phyloP scores from a whole-genome alignment of 129 eudicot species.

The Kitagawia praeruptora region DNA sequence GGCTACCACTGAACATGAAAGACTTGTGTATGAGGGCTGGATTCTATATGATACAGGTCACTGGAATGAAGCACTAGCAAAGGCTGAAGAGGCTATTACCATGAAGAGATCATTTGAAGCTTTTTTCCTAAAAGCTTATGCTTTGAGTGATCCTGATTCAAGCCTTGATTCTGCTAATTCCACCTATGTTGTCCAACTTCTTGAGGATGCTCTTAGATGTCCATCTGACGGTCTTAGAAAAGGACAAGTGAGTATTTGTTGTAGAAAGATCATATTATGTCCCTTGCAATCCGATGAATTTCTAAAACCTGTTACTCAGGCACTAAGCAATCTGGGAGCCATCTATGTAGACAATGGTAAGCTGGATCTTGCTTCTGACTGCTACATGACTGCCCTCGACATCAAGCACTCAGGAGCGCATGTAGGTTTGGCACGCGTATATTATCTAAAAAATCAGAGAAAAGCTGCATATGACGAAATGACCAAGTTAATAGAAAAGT shows the following conservation, averaged over 20 bases:
- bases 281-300: neutral
- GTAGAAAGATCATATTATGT: neutral
- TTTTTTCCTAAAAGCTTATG: slow-evolving; percentile 62
- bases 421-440: slow-evolving; percentile 60
- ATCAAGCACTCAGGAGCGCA: slow-evolving; percentile 60
- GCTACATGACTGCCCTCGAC: slow-evolving; percentile 49
- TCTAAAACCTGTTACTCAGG: slow-evolving; percentile 24
- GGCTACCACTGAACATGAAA: slow-evolving; percentile 50
- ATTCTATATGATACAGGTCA: slow-evolving; percentile 57
- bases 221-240: slow-evolving; percentile 72
- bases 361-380: slow-evolving; percentile 44
- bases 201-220: slow-evolving; percentile 68
- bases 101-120: slow-evolving; percentile 65
- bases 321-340: slow-evolving; percentile 50
- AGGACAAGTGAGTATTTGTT: slow-evolving; percentile 46
- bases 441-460: slow-evolving; percentile 41
- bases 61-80: slow-evolving; percentile 56
- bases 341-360: slow-evolving; percentile 47
- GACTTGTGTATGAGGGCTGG: slow-evolving; percentile 74
- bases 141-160: slow-evolving; percentile 51
- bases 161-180: slow-evolving; percentile 44
- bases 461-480: slow-evolving; percentile 57
- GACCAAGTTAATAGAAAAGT: slow-evolving; percentile 51
- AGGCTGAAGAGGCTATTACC: slow-evolving; percentile 58
- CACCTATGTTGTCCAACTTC: slow-evolving; percentile 45